Base-by-base conservation (phyloP, 139 green algal genomes). In the Diplosphaera chodatii region DNA sequence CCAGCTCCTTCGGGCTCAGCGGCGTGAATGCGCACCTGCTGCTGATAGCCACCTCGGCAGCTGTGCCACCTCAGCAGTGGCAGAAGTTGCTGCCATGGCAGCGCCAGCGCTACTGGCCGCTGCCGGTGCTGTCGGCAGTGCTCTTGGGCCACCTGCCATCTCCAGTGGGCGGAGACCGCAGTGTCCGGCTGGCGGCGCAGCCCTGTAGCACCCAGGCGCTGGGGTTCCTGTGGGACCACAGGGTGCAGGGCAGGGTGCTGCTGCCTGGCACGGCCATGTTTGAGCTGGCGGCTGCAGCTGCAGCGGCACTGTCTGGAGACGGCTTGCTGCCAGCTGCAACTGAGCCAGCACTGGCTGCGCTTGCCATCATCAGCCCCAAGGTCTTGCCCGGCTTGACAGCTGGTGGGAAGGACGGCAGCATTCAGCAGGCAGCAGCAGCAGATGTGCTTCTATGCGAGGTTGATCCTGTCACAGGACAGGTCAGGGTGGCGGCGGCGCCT, bases 1-100 rank as follows among this genome's bases (percentile, higher is more conserved):
- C 90, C 10, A 93, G 86, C 82, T 90, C 82, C 16, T 96, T 96
- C 67, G 90, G 90, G 48, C 92, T 95, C 87, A 88, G 77, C 55
- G 90, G 90, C 22, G 89, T 94, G n/a, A 95, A 94, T 68, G 86
- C 87, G 0, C 89, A 95, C 69, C 21, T 59, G 40, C 40, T 72
- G 40, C 28, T 72, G 34, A 27, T 1, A 25, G 48, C 1, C 4
- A 63, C 32, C n/a, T 25, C 10, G 16, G 13, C 48, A 25, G 13
- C 48, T 13, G 13, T 13, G 10, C 29, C 6, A 15, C 29, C 31
- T 25, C 4, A 67, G 64, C 30, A 25, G 31, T 16, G 4, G 13
- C 30, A 3, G 10, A 40, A 23, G 2, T n/a, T 2, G 22, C 64
- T 79, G 63, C 63, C 63, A 3, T 81, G 71, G 71, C 27, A 71